Base-by-base conservation (phyloP, 768 basidiomycete genomes). In the Leucocoprinus leucothites region DNA sequence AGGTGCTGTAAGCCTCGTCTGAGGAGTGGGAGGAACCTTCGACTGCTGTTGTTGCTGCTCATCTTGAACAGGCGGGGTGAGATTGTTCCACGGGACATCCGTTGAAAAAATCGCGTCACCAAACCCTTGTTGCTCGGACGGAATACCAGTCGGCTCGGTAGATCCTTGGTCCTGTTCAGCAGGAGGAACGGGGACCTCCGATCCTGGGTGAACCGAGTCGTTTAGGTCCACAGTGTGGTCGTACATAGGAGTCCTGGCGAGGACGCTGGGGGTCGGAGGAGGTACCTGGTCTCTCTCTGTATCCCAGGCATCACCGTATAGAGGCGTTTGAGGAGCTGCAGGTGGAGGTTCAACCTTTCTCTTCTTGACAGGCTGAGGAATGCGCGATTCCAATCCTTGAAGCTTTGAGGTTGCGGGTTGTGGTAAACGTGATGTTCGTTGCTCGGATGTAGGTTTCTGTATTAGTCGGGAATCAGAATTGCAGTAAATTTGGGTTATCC, bases 341-440 rank as follows among this genome's bases (percentile, higher is more conserved):
- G 35, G 67, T 64, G 5, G 67, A 63, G 21, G 68, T 65, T 40
- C 59, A 52, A 3, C 64, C 60, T n/a, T 58, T 63, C 40, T 60
- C 60, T 47, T 57, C 63, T 35, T 63, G 58, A 35, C 25, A 18
- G 52, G 34, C 14, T 46, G 19, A 25, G 52, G 44, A 21, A 46
- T 36, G 16, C 34, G 22, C 34, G 24, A 22, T 22, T 53, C 44
- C 46, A 21, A 26, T 45, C 11, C 14, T 38, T 46, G 52, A 43
- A 8, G 16, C 22, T 11, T 11, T 6, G 22, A 19, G 14, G 43
- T 22, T 42, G 21, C 25, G 19, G 31, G 18, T 9, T 41, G 26
- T 3, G 54, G 54, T 49, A 28, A 26, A 24, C 54, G 54, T 44
- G 47, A 48, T 18, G 48, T 28, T 48, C 47, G 47, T 48, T 42